Conservation (phyloP, 805 yeast species). For the Tetrapisispora pingtungensis region DNA sequence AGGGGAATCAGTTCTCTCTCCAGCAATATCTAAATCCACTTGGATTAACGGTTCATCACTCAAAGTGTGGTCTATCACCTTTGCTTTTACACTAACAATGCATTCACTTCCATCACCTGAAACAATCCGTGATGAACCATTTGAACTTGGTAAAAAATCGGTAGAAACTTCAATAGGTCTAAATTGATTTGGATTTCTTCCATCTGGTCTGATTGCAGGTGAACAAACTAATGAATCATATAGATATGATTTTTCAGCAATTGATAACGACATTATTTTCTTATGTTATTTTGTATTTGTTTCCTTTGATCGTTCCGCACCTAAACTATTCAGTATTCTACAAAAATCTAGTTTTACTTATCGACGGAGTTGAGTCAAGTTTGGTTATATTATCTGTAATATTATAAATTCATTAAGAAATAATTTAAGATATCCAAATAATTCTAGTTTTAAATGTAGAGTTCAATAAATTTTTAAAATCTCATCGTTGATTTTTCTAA, state of each 20-base stretch:
- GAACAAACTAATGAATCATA: slow-evolving; percentile 54
- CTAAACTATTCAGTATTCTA: no score
- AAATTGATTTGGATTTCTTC: slow-evolving; percentile 62
- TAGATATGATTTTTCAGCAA: slow-evolving; percentile 67
- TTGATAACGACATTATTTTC: slow-evolving; percentile 50
- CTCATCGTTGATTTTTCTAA: not conserved
- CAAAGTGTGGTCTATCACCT: slow-evolving; percentile 48
- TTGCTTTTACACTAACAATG: slow-evolving; percentile 80
- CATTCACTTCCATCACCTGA: slow-evolving; percentile 89
- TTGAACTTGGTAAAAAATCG: slow-evolving; percentile 73
- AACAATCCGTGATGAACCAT: slow-evolving; percentile 85
- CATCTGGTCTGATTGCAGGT: slow-evolving; percentile 77
- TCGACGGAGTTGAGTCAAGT: no score
- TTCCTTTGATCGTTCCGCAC: no score
- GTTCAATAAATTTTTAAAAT: not conserved
- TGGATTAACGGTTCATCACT: slow-evolving; percentile 48
- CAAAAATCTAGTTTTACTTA: no score
- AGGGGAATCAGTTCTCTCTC: slow-evolving; percentile 69
- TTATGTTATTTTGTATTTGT: no score
- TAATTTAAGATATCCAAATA: no score
- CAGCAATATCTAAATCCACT: slow-evolving; percentile 74
- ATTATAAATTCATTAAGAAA: not conserved
- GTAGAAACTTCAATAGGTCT: slow-evolving; percentile 80
- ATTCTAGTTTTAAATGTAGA: no score
- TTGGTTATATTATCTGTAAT: no score